Base-by-base conservation (phyloP, 257 asterid genomes). In the Buddleja alternifolia region DNA sequence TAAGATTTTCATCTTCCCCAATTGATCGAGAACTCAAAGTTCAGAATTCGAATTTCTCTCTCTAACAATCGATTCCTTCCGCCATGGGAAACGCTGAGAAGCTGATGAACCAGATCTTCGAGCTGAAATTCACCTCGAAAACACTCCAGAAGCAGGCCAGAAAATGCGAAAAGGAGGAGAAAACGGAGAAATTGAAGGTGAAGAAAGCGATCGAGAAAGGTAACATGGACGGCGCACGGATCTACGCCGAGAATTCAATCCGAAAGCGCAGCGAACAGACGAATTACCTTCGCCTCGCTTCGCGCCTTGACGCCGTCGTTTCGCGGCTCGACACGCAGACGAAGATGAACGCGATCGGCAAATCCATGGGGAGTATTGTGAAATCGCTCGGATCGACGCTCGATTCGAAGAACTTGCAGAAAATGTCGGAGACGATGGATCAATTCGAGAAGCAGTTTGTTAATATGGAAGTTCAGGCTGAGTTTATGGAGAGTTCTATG, bases 371-470 rank as follows among this genome's bases (percentile, higher is more conserved):
- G 3, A 75, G 60, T 56, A 91, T 94, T 72, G 99, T 94, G 34
- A 94, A 94, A 59, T 91, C 97, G 16, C 90, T 94, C 8, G 97
- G 89, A 34, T 86, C 96, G 0, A 58, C 91, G 0, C 92, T 94
- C 16, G 97, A 96, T 2, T 72, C 74, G 37, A 40, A 59, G n/a
- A 94, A 94, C 72, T 73, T 94, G 42, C 97, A 94, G 92, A 91
- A 89, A 86, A 91, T 91, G 97, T 89, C 97, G 23, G 97, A 90
- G 84, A 90, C 97, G 14, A 93, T 93, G 99, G 99, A 93, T 70
- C 81, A 78, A 25, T 93, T 93, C 54, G 99, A 93, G 92, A 77
- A 68, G 77, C 99, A 93, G 76, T 93, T 93, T 57, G 97, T 93
- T 48, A 90, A 93, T 67, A 93, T 93, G 99, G 99, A 93, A 72